Evolutionary conservation across 2,329 filamentous ascomycete genomes (phyloP).

Genomic region (Cladobotryum protrusum): DNA sequence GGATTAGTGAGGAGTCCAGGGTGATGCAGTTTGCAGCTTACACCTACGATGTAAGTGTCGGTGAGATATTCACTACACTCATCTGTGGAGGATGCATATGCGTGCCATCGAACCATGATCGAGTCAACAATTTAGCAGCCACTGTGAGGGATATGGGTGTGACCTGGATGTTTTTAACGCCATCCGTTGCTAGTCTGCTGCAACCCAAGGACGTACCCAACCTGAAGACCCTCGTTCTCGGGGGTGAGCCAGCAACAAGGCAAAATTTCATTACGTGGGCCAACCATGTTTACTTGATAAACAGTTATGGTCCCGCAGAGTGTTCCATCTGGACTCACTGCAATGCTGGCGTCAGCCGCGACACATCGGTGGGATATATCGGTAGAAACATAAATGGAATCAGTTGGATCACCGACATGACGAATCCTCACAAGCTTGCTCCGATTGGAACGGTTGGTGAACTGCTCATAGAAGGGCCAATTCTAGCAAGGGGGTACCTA

Average conservation of each 20-base stretch:
- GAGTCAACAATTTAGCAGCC: not conserved
- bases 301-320: slow-evolving; percentile 1
- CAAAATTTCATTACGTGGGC: not conserved
- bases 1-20: not conserved
- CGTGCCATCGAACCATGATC: not conserved
- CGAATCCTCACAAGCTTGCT: too few species aligned
- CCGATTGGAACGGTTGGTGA: too few species aligned
- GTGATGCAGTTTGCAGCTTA: not conserved
- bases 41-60: slow-evolving; percentile 1
- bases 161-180: not conserved
- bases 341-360: too few species aligned
- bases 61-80: not conserved
- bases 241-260: not conserved
- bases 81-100: not conserved
- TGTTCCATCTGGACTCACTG: not conserved
- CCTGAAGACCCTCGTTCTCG: not conserved
- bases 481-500: not conserved
- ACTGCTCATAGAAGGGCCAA: not conserved
- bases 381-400: too few species aligned
- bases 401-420: too few species aligned
- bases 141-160: not conserved
- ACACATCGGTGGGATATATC: too few species aligned
- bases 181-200: not conserved
- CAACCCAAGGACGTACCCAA: too few species aligned
- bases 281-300: not conserved